A percentile compares a stretch with the other conserved stretches of the same genome.
Evolutionary conservation across 805 yeast species (phyloP).

Genomic region (Ogataea pignaliae): DNA sequence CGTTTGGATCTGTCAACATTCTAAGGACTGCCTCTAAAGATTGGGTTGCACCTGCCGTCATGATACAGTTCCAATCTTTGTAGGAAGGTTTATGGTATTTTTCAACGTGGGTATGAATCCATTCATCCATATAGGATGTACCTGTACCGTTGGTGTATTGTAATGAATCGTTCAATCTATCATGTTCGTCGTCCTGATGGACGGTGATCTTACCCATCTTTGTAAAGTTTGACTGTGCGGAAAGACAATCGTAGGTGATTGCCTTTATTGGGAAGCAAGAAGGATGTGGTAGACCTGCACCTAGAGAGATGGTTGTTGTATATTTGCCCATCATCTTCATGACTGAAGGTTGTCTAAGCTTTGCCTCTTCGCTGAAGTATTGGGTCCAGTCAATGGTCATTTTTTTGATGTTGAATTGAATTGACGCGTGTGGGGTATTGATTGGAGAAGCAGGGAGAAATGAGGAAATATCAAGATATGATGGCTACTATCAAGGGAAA

Average conservation of each 20-base stretch:
- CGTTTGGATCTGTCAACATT: slow-evolving; percentile 67
- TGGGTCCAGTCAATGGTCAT: slow-evolving; percentile 26
- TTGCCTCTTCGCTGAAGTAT: slow-evolving; percentile 25
- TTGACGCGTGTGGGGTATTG: background rate
- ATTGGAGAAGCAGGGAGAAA: background rate
- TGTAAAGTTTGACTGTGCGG: slow-evolving; percentile 40
- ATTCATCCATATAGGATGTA: slow-evolving; percentile 36
- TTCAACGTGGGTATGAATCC: slow-evolving; percentile 39
- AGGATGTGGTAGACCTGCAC: slow-evolving; percentile 55
- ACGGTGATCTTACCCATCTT: slow-evolving; percentile 35
- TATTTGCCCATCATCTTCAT: slow-evolving; percentile 21
- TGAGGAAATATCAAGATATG: background rate
- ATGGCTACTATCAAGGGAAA: background rate
- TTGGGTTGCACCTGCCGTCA: slow-evolving; percentile 85
- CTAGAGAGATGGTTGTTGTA: slow-evolving; percentile 41
- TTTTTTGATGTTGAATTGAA: background rate
- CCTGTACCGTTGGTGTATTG: slow-evolving; percentile 52
- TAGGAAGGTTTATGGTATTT: slow-evolving; percentile 42
- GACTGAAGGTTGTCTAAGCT: slow-evolving; percentile 24
- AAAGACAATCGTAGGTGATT: slow-evolving; percentile 23
- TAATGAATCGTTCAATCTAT: slow-evolving; percentile 40
- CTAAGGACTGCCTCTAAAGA: slow-evolving; percentile 82
- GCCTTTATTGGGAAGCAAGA: slow-evolving; percentile 45
- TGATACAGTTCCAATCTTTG: slow-evolving; percentile 63
- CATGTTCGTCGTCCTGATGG: slow-evolving; percentile 15